These are phyloP conservation scores for Anisogramma anomala DNA, from an alignment of 2,329 filamentous ascomycete genomes.

Conservation along the genomic window DNA sequence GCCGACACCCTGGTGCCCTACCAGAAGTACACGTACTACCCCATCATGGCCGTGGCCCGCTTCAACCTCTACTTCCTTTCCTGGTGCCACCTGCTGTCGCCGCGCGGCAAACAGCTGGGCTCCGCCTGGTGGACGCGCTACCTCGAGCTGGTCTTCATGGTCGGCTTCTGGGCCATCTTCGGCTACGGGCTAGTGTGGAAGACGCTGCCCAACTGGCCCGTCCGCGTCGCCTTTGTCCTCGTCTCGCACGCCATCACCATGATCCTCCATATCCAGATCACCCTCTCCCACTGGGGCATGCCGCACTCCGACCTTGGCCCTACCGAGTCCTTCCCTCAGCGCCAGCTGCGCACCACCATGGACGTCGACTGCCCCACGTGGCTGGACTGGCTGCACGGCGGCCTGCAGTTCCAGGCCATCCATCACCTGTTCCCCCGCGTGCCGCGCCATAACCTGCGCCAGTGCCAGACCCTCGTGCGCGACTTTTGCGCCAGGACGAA, in stretches of 20 bases:
- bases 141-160: slow-evolving; percentile 51
- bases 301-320: slow-evolving; percentile 52
- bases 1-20: slow-evolving; percentile 48
- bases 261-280: slow-evolving; percentile 62
- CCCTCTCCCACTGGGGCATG: slow-evolving; percentile 63
- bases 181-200: slow-evolving; percentile 54
- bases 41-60: slow-evolving; percentile 53
- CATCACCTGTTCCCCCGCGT: slow-evolving; percentile 60
- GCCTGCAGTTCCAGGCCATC: slow-evolving; percentile 60
- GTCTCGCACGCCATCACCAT: slow-evolving; percentile 54
- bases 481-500: slow-evolving; percentile 38
- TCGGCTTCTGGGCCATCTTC: slow-evolving; percentile 56
- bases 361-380: slow-evolving; percentile 61
- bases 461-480: slow-evolving; percentile 46
- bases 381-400: slow-evolving; percentile 62
- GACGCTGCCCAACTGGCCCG: slow-evolving; percentile 44
- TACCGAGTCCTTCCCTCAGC: slow-evolving; percentile 55
- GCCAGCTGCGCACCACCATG: slow-evolving; percentile 61
- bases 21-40: slow-evolving; percentile 59
- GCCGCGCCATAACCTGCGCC: slow-evolving; percentile 55
- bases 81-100: slow-evolving; percentile 51
- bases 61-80: slow-evolving; percentile 63
- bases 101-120: slow-evolving; percentile 43
- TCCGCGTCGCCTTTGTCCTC: slow-evolving; percentile 50
- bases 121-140: slow-evolving; percentile 56